These are phyloP conservation scores for Hymenotorrendiella dingleyae DNA, from an alignment of 2,329 filamentous ascomycete species.

Conservation along the genomic window DNA sequence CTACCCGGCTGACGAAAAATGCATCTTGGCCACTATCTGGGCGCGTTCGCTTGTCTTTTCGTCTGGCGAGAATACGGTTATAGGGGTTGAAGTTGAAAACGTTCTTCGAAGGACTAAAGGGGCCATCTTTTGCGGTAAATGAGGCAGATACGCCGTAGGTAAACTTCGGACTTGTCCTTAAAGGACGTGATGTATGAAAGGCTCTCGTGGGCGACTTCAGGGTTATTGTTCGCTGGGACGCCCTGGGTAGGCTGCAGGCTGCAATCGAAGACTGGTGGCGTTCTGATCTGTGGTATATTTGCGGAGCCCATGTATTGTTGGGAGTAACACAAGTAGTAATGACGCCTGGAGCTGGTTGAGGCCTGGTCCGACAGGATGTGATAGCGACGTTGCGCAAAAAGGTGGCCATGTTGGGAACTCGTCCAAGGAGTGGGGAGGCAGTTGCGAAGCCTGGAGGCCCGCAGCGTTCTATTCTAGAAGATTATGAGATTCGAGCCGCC, in stretches of 20 bases:
- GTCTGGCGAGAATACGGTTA: conserved; percentile 49
- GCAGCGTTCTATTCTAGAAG: conserved; percentile 7
- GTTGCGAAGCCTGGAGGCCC: conserved; percentile 24
- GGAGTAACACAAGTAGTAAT: conserved; percentile 3
- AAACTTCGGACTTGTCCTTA: conserved; percentile 33
- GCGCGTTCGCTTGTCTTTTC: conserved; percentile 52
- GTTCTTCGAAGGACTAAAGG: conserved; percentile 62
- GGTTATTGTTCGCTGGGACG: neutral
- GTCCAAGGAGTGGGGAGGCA: neutral
- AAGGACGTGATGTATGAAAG: conserved; percentile 19
- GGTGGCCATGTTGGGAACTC: conserved; percentile 18
- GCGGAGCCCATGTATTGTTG: neutral
- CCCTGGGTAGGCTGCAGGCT: neutral
- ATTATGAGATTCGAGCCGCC: conserved; percentile 5
- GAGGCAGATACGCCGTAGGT: conserved; percentile 69
- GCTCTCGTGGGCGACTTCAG: conserved; percentile 5
- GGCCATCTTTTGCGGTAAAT: conserved; percentile 66
- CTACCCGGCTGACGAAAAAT: conserved; percentile 85
- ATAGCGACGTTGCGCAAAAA: conserved; percentile 14
- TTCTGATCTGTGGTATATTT: neutral
- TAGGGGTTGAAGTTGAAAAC: conserved; percentile 66
- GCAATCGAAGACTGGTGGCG: neutral
- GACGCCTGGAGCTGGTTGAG: conserved; percentile 1
- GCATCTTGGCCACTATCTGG: conserved; percentile 89
- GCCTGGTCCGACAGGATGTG: conserved; percentile 12